Percentiles rank a stretch among this genome's conserved stretches.
Conservation (phyloP, 225 moss, liverwort and hornwort species). For the Marchantia paleacea region DNA sequence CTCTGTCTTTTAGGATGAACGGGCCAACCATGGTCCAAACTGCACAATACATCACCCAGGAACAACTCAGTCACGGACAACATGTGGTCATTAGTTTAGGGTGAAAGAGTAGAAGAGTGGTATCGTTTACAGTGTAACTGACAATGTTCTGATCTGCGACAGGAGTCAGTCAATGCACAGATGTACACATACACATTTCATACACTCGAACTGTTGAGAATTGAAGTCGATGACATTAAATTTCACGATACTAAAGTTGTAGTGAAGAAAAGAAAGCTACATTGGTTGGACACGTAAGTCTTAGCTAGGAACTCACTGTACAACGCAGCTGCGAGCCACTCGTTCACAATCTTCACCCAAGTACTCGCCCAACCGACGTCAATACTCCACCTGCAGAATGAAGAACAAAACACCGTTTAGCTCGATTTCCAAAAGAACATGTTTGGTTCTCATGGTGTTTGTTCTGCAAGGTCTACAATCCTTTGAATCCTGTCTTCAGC, state of each 20-base stretch:
- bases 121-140: too few species aligned
- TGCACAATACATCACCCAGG: slow-evolving; percentile 37
- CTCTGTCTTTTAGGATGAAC: slow-evolving; percentile 61
- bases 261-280: too few species aligned
- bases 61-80: not conserved
- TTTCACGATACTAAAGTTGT: not conserved
- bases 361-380: slow-evolving; percentile 95
- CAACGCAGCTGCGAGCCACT: slow-evolving; percentile 85
- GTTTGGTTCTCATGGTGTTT: too few species aligned
- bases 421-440: not conserved
- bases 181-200: too few species aligned
- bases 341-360: slow-evolving; percentile 96
- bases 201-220: not conserved
- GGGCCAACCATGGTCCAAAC: slow-evolving; percentile 99
- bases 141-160: too few species aligned
- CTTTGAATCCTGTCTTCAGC: too few species aligned
- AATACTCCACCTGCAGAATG: slow-evolving; percentile 77
- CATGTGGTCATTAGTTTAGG: not conserved
- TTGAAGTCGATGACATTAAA: not conserved
- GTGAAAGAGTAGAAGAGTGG: too few species aligned
- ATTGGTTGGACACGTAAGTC: not conserved
- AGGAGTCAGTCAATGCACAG: too few species aligned
- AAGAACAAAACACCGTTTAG: not conserved
- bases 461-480: too few species aligned
- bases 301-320: slow-evolving; percentile 54